Percentiles rank a stretch among this genome's conserved stretches.
These are phyloP conservation scores for Trichocomaceae sp. DNA, from an alignment of 2,329 filamentous ascomycete species.

Conservation along the genomic window DNA sequence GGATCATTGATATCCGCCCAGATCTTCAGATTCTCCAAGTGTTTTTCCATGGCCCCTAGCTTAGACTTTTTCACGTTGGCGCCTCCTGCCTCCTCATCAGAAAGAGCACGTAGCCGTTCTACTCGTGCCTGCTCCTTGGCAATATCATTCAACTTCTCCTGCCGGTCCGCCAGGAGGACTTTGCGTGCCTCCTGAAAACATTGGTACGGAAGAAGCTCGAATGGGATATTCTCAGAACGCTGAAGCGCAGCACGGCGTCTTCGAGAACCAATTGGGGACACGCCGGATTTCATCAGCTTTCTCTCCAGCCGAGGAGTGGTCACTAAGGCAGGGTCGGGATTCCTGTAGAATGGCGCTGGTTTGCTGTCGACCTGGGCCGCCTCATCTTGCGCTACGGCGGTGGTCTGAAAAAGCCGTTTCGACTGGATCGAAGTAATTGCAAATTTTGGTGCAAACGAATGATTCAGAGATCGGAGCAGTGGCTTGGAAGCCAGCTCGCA, in stretches of 20 bases:
- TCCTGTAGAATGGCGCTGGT: conserved; percentile 37
- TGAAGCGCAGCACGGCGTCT: conserved; percentile 69
- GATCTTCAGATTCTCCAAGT: conserved; percentile 77
- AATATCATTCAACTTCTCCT: conserved; percentile 72
- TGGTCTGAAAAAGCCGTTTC: conserved; percentile 45
- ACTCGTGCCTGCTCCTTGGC: conserved; percentile 62
- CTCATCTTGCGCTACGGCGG: conserved; percentile 39
- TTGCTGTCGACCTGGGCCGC: conserved; percentile 40
- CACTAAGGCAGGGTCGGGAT: conserved; percentile 61
- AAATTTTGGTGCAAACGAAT: conserved; percentile 28
- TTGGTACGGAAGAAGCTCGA: conserved; percentile 93
- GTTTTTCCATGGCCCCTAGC: conserved; percentile 61
- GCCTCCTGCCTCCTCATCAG: conserved; percentile 55
- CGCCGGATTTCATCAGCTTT: conserved; percentile 60
- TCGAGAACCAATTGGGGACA: conserved; percentile 72
- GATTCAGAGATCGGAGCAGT: conserved; percentile 37
- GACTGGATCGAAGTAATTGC: conserved; percentile 29
- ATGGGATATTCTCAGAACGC: conserved; percentile 63
- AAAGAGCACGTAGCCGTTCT: conserved; percentile 55
- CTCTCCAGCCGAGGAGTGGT: conserved; percentile 58
- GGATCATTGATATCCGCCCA: conserved; percentile 93
- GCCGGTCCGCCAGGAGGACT: conserved; percentile 69
- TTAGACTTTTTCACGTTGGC: conserved; percentile 59
- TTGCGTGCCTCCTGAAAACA: conserved; percentile 95
- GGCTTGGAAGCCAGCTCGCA: conserved; percentile 39